These are phyloP conservation scores for Pythium pyrilobum DNA, from an alignment of 352 stramenopile genomes.

Conservation along the genomic window DNA sequence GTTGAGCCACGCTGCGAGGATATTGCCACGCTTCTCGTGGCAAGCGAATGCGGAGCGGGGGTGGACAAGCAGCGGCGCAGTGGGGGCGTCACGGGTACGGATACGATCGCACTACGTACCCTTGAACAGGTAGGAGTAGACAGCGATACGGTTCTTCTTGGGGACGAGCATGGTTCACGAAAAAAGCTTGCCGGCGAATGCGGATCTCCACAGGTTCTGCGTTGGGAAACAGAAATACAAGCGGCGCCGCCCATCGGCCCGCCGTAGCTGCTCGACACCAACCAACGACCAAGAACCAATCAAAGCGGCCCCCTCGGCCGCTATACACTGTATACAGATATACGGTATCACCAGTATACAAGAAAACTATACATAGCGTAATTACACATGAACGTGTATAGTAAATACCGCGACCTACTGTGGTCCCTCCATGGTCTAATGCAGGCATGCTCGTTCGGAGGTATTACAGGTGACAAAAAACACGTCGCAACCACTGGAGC, in stretches of 20 bases:
- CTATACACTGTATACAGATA: constrained; percentile 8
- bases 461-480: too few relatives aligned
- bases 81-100: not conserved
- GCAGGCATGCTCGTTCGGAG: too few relatives aligned
- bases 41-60: too few relatives aligned
- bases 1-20: too few relatives aligned
- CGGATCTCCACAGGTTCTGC: constrained; percentile 77
- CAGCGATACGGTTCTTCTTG: constrained; percentile 98
- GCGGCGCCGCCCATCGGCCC: constrained; percentile 1
- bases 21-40: too few relatives aligned
- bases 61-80: too few relatives aligned
- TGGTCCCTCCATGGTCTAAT: too few relatives aligned
- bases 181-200: constrained; percentile 88
- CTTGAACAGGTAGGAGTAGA: constrained; percentile 98
- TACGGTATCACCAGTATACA: constrained; percentile 2
- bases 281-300: constrained; percentile 29
- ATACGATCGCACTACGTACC: constrained; percentile 30
- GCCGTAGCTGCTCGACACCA: constrained; percentile 16
- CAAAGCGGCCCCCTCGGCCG: not conserved
- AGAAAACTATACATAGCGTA: constrained; percentile 5
- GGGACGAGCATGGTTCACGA: constrained; percentile 89
- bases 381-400: constrained; percentile 14
- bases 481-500: too few relatives aligned
- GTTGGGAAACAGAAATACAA: constrained; percentile 25
- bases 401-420: not conserved